Evolutionary conservation across 176 grass and related monocot genomes (phyloP).

Genomic region (Oryza meyeriana): DNA sequence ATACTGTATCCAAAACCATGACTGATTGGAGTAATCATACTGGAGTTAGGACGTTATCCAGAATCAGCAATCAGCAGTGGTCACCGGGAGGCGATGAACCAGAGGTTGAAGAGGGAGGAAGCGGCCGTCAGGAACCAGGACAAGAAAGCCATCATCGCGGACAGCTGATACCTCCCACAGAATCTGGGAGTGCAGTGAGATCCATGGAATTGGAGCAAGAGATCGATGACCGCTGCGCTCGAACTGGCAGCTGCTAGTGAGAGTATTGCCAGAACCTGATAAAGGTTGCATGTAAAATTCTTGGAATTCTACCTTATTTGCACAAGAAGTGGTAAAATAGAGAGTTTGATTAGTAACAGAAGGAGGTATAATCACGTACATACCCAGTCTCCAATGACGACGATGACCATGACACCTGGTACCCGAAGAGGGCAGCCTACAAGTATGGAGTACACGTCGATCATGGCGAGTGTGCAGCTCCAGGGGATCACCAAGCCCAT

Average conservation of each 20-base stretch:
- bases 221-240: conserved; percentile 66
- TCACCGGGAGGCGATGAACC: conserved; percentile 63
- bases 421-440: conserved; percentile 55
- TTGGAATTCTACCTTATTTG: not conserved
- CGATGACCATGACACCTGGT: conserved; percentile 60
- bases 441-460: conserved; percentile 73
- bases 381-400: conserved; percentile 72
- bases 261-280: conserved; percentile 65
- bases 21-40: not conserved
- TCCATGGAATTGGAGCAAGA: conserved; percentile 56
- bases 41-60: not conserved
- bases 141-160: conserved; percentile 77
- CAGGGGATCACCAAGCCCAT: conserved; percentile 89
- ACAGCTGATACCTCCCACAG: conserved; percentile 77
- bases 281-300: not conserved
- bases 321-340: not conserved
- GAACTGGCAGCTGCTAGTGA: conserved; percentile 74
- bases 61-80: not conserved
- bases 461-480: conserved; percentile 83
- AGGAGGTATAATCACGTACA: not conserved
- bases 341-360: not conserved
- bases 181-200: conserved; percentile 54
- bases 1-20: not conserved
- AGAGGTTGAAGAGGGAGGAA: conserved; percentile 77
- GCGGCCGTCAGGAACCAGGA: conserved; percentile 79